Base-by-base conservation (phyloP, 1,284 basidiomycete genomes). In the Cryptococcus amylolentus region DNA sequence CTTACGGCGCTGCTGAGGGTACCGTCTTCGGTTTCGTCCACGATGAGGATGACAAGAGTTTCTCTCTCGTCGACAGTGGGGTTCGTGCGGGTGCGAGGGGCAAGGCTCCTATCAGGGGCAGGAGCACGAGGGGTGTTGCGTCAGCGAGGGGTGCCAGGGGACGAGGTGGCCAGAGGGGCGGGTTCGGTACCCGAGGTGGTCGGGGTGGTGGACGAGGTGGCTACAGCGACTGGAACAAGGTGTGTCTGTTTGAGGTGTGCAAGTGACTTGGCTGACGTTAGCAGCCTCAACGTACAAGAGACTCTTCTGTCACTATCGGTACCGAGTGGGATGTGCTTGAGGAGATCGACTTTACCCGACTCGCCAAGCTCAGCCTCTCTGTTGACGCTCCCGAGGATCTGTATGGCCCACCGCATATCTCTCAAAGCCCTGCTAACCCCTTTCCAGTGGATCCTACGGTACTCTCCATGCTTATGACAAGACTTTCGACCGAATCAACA, bases 11-110 rank as follows among this genome's bases (percentile, higher is more conserved):
- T 8, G 67, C 71, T 12, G 92, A 90, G 63, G 87, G 88, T 60
- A 94, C 87, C 70, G 91, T 92, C n/a, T 98, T 98, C 74, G 90
- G 92, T 28, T 97, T 97, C 80, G 94, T 95, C 81, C 94, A 98
- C 79, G 93, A 90, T 63, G 95, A 98, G 78, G 95, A 99, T 75
- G 96, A 98, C 79, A 91, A 92, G 28, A 91, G 87, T 57, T 99
- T 99, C 84, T 95, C 91, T 45, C 83, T 99, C 51, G 96, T 99
- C 54, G 94, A 98, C 76, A 93, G 75, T 47, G 76, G 79, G 23
- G 61, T 61, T 27, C 60, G 61, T 51, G 52, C 60, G 13, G 38
- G 46, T 20, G 60, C 52, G n/a, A 56, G 62, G 40, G 56, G 56
- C 18, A 64, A 64, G 53, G 54, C 56, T 20, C 42, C 60, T 39